These are phyloP conservation scores for Yarrowia hollandica DNA, from an alignment of 805 yeast species.

Conservation along the genomic window DNA sequence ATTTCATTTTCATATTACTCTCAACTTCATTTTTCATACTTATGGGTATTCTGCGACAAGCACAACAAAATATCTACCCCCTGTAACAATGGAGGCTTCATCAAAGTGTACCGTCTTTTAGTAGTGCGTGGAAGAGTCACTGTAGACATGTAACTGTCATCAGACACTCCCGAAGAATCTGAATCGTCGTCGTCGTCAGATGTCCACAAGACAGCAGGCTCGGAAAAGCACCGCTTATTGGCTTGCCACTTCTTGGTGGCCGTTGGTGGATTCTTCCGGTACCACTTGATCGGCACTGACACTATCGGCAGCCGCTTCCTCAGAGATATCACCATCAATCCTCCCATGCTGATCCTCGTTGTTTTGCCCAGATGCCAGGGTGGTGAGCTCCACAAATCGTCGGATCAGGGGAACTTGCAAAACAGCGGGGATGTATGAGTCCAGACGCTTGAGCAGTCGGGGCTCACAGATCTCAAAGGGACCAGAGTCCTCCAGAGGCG, in stretches of 20 bases:
- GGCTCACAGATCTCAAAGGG: slow-evolving; percentile 47
- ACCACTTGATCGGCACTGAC: slow-evolving; percentile 22
- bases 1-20: slow-evolving; percentile 5
- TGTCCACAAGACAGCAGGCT: slow-evolving; percentile 23
- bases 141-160: slow-evolving; percentile 24
- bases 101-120: slow-evolving; percentile 23
- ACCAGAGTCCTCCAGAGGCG: slow-evolving; percentile 44
- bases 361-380: slow-evolving; percentile 35
- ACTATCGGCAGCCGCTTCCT: slow-evolving; percentile 30
- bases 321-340: slow-evolving; percentile 27
- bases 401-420: slow-evolving; percentile 84
- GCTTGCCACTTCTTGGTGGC: slow-evolving; percentile 26
- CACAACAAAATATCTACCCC: slow-evolving; percentile 27
- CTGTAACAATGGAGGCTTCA: slow-evolving; percentile 24
- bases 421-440: slow-evolving; percentile 87
- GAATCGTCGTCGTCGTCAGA: slow-evolving; percentile 13
- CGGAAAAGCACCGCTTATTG: slow-evolving; percentile 28
- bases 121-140: slow-evolving; percentile 18
- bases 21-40: slow-evolving; percentile 8
- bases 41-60: slow-evolving; percentile 25
- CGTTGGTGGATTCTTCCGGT: slow-evolving; percentile 22
- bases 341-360: slow-evolving; percentile 28
- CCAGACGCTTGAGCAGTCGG: slow-evolving; percentile 69
- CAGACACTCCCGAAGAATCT: slow-evolving; percentile 25
- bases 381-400: slow-evolving; percentile 74